Evolutionary conservation across 257 asterid genomes (phyloP), one percentile per base, ranked within the genome.

Genomic region (Pogostemon cablin): DNA sequence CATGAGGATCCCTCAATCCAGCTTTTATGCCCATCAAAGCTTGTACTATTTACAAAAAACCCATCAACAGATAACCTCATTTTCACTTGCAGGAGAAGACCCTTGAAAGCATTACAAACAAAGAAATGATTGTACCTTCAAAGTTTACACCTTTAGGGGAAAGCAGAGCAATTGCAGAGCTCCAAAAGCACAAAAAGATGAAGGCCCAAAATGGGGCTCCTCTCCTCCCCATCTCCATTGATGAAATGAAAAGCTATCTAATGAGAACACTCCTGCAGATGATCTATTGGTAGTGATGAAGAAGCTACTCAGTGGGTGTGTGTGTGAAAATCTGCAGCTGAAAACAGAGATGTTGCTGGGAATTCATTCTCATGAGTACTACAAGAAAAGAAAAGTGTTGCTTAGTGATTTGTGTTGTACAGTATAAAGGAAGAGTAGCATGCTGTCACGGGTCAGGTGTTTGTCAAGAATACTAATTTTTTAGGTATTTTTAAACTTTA

Each of bases 141-240:
- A 86, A 93, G 88, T 93, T 93, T 8, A 91, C 98, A 77, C 99
- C 99, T 81, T 93, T 87, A 9, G 99, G 85, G 37, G 99, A 91
- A 62, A 93, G 95, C 84, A 93, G 60, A 59, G 80, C 86, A 54
- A 55, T 43, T 32, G 81, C 83, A 77, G 88, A 81, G 81, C 81
- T 77, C 77, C 80, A 82, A 77, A 84, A 62, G 79, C 74, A 80
- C 5, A 86, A 68, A 54, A 77, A 73, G 5, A 52, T 15, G 46
- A 85, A 47, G 68, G 70, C 79, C 81, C 79, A 72, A 61, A 87
- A 70, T 53, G 81, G 39, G 47, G 71, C 77, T 37, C 48, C 77
- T 52, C 59, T 78, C 62, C 80, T 72, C 64, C 77, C 77, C 82
- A 73, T 85, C 56, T 57, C 82, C 71, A 70, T 70, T 59, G 69